Evolutionary conservation across 768 basidiomycete species (phyloP).

Genomic region (Dacryopinax spathularia): DNA sequence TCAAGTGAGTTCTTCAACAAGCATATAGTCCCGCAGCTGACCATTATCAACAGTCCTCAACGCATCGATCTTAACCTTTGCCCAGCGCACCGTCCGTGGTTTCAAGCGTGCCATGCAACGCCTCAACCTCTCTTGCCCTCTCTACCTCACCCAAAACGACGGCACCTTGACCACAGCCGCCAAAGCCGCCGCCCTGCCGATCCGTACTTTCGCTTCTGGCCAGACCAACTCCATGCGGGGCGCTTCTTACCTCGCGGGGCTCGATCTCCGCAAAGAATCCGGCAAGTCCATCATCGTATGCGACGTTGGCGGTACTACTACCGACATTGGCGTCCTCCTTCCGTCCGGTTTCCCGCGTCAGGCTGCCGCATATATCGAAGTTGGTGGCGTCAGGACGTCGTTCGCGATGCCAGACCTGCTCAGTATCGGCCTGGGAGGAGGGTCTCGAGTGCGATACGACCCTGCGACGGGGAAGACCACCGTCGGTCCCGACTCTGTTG

Average conservation of each 20-base stretch:
- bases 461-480: conserved; percentile 28
- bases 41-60: conserved; percentile 38
- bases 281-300: conserved; percentile 36
- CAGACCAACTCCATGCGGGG: conserved; percentile 61
- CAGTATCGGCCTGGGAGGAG: conserved; percentile 51
- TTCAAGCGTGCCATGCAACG: conserved; percentile 39
- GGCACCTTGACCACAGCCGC: conserved; percentile 19
- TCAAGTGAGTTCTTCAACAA: conserved; percentile 3
- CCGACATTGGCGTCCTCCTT: conserved; percentile 48
- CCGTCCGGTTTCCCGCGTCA: conserved; percentile 49
- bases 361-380: conserved; percentile 46
- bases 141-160: conserved; percentile 23
- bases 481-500: conserved; percentile 54
- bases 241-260: conserved; percentile 43
- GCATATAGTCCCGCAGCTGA: neutral
- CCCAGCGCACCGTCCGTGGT: conserved; percentile 38
- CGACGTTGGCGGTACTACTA: conserved; percentile 54
- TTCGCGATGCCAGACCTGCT: conserved; percentile 24
- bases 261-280: conserved; percentile 17
- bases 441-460: conserved; percentile 35
- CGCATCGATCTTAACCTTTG: conserved; percentile 46
- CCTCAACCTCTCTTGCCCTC: conserved; percentile 34
- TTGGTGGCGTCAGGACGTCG: conserved; percentile 47
- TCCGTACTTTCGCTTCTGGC: conserved; percentile 47
- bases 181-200: conserved; percentile 42